A percentile compares a stretch with the other conserved stretches of the same genome.
Conservation (phyloP, 1,139 yeast genomes). For the Geotrichum macrosporum region DNA sequence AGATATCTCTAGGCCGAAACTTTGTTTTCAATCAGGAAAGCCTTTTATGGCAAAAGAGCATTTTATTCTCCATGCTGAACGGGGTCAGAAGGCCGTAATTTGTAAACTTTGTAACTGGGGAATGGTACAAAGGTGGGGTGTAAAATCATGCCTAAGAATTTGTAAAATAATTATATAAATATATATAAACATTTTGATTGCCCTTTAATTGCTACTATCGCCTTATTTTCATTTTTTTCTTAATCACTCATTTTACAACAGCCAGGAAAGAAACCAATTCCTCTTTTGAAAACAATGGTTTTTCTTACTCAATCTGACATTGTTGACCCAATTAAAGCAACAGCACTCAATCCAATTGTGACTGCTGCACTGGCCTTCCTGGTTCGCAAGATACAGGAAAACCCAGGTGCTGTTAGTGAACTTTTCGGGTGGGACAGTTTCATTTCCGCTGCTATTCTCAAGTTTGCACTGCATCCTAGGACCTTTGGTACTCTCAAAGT, state of each 20-base stretch:
- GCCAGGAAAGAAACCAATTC: background rate
- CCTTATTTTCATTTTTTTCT: too few relatives aligned
- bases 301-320: conserved; percentile 15
- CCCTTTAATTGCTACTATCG: background rate
- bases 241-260: background rate
- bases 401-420: conserved; percentile 5
- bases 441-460: background rate
- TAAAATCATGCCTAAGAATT: too few relatives aligned
- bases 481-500: conserved; percentile 1
- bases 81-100: too few relatives aligned
- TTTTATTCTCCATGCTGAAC: too few relatives aligned
- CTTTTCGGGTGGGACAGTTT: background rate
- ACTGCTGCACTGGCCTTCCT: conserved; percentile 10
- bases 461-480: conserved; percentile 1
- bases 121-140: too few relatives aligned
- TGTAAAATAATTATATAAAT: too few relatives aligned
- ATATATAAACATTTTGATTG: background rate
- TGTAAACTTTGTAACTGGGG: too few relatives aligned
- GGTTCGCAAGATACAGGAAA: background rate
- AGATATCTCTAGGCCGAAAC: too few relatives aligned
- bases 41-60: too few relatives aligned
- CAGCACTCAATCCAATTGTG: conserved; percentile 16
- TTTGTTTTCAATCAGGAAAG: too few relatives aligned
- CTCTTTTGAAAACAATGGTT: conserved; percentile 6
- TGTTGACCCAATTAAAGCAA: conserved; percentile 8